Conservation (phyloP, 139 green algal genomes). For the Picochlorum sp. region DNA sequence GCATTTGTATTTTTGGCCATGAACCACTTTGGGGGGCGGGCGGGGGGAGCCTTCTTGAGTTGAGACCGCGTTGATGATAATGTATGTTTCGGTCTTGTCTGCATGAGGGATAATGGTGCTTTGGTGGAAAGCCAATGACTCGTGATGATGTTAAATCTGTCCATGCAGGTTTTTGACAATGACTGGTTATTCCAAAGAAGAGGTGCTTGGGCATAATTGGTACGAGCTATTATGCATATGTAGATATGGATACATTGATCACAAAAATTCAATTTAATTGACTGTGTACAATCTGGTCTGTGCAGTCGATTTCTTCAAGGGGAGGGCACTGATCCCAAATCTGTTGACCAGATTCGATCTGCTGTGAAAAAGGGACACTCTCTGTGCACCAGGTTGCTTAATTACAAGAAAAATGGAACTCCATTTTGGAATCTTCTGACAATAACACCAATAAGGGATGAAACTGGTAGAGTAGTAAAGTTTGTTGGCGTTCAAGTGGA, state of each 20-base stretch:
- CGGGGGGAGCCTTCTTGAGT: too few species aligned
- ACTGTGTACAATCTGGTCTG: constrained; percentile 48
- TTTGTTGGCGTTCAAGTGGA: constrained; percentile 90
- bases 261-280: too few species aligned
- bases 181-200: constrained; percentile 88
- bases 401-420: constrained; percentile 84
- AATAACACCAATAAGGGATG: constrained; percentile 86
- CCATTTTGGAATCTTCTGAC: constrained; percentile 96
- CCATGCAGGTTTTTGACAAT: constrained; percentile 82
- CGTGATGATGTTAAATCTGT: too few species aligned
- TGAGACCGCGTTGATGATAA: too few species aligned
- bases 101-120: too few species aligned
- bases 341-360: constrained; percentile 67
- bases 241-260: neutral
- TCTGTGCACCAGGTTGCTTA: constrained; percentile 71
- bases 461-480: constrained; percentile 74
- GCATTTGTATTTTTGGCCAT: too few species aligned
- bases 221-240: constrained; percentile 33
- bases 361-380: constrained; percentile 52
- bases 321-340: constrained; percentile 80
- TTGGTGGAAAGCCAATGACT: too few species aligned
- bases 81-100: too few species aligned
- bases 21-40: too few species aligned
- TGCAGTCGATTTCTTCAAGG: constrained; percentile 97
- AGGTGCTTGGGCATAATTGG: constrained; percentile 96